Conservation (phyloP, 2,329 filamentous ascomycete species). For the Pseudocercospora musae region DNA sequence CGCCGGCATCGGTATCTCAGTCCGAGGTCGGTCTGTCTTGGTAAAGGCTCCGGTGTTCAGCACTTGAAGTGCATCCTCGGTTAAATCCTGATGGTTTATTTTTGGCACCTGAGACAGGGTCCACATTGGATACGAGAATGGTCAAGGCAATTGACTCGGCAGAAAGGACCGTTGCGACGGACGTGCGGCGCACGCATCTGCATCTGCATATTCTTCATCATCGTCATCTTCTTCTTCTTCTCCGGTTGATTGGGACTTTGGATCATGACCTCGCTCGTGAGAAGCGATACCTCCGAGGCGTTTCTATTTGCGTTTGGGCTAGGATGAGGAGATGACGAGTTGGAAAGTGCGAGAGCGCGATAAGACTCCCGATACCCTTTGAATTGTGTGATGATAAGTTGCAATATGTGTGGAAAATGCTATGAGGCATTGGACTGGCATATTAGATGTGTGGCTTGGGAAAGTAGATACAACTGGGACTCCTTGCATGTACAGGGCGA, state of each 20-base stretch:
- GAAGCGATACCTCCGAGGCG: neutral
- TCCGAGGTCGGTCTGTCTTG: constrained; percentile 48
- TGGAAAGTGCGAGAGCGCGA: neutral
- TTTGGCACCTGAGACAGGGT: constrained; percentile 1
- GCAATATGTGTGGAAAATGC: neutral
- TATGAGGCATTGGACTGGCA: neutral
- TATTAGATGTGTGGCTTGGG: neutral
- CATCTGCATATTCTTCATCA: neutral
- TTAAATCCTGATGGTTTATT: neutral
- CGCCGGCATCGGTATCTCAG: constrained; percentile 47
- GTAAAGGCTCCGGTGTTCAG: constrained; percentile 49
- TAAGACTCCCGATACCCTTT: constrained; percentile 8
- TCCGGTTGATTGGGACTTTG: neutral
- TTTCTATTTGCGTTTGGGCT: neutral
- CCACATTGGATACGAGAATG: neutral
- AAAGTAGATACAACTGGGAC: neutral
- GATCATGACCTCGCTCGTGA: neutral
- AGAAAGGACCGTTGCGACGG: constrained; percentile 1
- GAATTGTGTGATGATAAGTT: neutral
- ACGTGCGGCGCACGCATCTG: neutral
- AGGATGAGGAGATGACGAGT: neutral
- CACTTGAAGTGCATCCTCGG: constrained; percentile 21
- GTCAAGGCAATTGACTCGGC: neutral
- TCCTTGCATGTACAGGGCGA: neutral
- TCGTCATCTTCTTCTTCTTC: neutral